Percentiles rank a stretch among this genome's conserved stretches.
Evolutionary conservation across 1,284 basidiomycete species (phyloP).

Genomic region (Tetrapyrgos nigripes): DNA sequence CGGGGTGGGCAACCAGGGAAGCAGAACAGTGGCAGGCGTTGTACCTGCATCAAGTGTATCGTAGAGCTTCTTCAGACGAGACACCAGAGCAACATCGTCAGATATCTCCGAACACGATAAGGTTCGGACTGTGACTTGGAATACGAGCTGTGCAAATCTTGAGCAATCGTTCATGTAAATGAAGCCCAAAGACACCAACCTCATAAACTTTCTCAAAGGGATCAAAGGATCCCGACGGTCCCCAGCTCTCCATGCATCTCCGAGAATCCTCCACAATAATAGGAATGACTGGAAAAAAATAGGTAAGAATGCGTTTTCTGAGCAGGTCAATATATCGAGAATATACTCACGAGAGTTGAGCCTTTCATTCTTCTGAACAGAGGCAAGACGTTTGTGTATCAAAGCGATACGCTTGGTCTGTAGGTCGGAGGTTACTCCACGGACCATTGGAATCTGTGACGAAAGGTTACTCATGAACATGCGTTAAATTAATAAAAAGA

Average conservation of each 20-base stretch:
- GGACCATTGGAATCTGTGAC: conserved; percentile 70
- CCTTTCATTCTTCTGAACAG: conserved; percentile 63
- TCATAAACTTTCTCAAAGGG: conserved; percentile 75
- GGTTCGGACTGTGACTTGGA: conserved; percentile 72
- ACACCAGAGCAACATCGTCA: conserved; percentile 61
- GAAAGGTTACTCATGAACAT: conserved; percentile 12
- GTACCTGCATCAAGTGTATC: conserved; percentile 70
- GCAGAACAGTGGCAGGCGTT: conserved; percentile 70
- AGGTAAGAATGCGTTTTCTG: conserved; percentile 24
- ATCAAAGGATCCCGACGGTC: conserved; percentile 62
- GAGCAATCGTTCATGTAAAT: conserved; percentile 8
- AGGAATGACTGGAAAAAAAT: conserved; percentile 56
- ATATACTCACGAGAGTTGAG: conserved; percentile 59
- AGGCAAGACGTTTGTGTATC: conserved; percentile 72
- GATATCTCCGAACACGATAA: conserved; percentile 72
- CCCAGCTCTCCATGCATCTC: conserved; percentile 65
- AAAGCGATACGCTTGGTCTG: conserved; percentile 61
- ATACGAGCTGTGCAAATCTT: conserved; percentile 56
- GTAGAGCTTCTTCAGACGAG: conserved; percentile 66
- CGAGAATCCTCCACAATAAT: conserved; percentile 67
- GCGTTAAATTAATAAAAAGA: conserved; percentile 11
- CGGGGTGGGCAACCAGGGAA: conserved; percentile 76
- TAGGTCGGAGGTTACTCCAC: conserved; percentile 73
- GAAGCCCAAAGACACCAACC: conserved; percentile 43
- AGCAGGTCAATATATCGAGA: conserved; percentile 16